Percentiles rank a stretch among this genome's conserved stretches.
These are phyloP conservation scores for Abrus pulchellus DNA, from an alignment of 306 rosid genomes.

Conservation along the genomic window DNA sequence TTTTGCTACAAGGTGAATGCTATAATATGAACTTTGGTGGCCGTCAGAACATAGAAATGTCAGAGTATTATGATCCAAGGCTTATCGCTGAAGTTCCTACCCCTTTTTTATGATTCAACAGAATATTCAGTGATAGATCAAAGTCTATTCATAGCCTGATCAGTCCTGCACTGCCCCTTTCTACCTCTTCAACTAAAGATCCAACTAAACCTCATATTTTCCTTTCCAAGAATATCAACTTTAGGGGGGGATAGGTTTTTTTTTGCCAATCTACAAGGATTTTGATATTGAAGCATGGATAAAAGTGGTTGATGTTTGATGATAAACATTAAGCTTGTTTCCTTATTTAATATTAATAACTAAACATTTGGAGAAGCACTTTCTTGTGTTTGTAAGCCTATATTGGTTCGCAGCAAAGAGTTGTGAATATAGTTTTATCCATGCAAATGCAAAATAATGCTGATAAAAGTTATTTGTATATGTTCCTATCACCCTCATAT, in stretches of 20 bases:
- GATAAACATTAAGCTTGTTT: conserved; percentile 53
- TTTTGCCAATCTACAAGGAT: conserved; percentile 55
- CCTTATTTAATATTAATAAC: conserved; percentile 29
- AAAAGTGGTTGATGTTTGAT: conserved; percentile 55
- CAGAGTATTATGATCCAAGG: conserved; percentile 64
- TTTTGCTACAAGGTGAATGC: conserved; percentile 57
- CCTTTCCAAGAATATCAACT: conserved; percentile 38
- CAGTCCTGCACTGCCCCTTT: conserved; percentile 28
- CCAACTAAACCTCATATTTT: conserved; percentile 22
- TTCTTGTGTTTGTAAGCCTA: conserved; percentile 48
- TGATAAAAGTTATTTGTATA: not conserved
- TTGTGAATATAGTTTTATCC: not conserved
- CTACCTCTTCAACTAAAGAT: conserved; percentile 41
- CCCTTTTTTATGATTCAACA: conserved; percentile 58
- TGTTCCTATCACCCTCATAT: not conserved
- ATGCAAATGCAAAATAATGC: conserved; percentile 4
- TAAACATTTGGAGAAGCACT: conserved; percentile 68
- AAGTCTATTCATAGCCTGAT: conserved; percentile 69
- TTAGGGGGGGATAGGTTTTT: conserved; percentile 49
- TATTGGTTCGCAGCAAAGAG: not conserved
- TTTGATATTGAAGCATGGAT: conserved; percentile 57
- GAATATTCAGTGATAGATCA: conserved; percentile 68
- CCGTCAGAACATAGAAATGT: conserved; percentile 55
- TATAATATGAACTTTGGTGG: conserved; percentile 61
- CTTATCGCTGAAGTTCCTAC: conserved; percentile 58